phyloP scores from a whole-genome alignment of 1,284 basidiomycete genomes.

The Cerrena zonata region DNA sequence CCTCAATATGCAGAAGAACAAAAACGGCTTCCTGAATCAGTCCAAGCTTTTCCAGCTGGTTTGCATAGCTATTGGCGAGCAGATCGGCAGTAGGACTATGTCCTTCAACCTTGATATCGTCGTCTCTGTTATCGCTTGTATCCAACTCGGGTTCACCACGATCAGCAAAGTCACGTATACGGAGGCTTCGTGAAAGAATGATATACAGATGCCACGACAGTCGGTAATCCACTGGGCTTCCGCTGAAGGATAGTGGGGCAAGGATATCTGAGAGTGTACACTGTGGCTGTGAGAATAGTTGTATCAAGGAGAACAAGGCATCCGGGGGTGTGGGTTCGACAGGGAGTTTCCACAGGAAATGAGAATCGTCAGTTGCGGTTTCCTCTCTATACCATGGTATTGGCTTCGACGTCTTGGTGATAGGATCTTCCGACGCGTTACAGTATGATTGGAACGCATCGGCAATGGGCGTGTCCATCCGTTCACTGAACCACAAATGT shows the following conservation, averaged over 20 bases:
- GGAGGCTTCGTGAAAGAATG: constrained; percentile 77
- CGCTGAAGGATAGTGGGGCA: constrained; percentile 69
- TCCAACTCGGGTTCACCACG: constrained; percentile 46
- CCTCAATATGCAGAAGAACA: constrained; percentile 84
- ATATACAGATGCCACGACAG: constrained; percentile 93
- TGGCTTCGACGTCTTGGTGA: constrained; percentile 52
- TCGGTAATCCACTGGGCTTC: constrained; percentile 75
- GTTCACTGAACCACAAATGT: constrained; percentile 83
- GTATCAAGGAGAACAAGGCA: constrained; percentile 79
- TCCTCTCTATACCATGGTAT: constrained; percentile 63
- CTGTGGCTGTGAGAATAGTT: constrained; percentile 65
- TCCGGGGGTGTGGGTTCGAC: constrained; percentile 46
- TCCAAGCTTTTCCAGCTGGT: constrained; percentile 78
- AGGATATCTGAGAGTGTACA: constrained; percentile 58
- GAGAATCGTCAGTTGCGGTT: constrained; percentile 17
- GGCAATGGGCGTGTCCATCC: constrained; percentile 67
- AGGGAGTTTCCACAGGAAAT: constrained; percentile 33
- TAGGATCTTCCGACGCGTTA: constrained; percentile 38
- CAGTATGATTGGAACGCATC: constrained; percentile 72
- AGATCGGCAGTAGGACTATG: constrained; percentile 80
- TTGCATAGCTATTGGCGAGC: constrained; percentile 79
- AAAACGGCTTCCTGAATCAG: constrained; percentile 85
- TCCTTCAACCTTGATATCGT: constrained; percentile 50
- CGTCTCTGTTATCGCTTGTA: constrained; percentile 36
- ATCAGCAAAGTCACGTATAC: constrained; percentile 82